Conservation (phyloP, 139 green algal species). For the Pseudopediastrum boryanum region DNA sequence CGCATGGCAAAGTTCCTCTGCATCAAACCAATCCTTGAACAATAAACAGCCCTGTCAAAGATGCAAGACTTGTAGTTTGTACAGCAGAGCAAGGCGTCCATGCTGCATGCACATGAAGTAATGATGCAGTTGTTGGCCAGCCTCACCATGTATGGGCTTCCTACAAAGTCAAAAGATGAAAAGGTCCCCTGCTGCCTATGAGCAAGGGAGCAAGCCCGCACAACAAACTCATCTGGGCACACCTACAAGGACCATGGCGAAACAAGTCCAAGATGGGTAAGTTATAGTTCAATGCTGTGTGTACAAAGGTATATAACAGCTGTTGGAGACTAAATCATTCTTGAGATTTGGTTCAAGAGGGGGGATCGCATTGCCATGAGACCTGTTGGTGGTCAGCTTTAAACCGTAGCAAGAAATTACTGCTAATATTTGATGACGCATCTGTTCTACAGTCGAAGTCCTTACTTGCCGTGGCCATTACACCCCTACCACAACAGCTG, state of each 20-base stretch:
- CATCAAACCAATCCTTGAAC: no score
- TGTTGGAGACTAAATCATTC: not conserved
- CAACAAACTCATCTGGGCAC: slow-evolving; percentile 19
- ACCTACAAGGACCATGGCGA: slow-evolving; percentile 8
- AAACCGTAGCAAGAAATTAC: not conserved
- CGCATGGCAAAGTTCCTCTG: no score
- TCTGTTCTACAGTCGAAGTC: no score
- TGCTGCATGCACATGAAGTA: not conserved
- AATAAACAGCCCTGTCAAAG: no score
- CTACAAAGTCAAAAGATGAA: not conserved
- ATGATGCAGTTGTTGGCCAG: not conserved
- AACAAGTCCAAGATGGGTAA: not conserved
- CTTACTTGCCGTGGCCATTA: no score
- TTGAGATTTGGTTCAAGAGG: not conserved
- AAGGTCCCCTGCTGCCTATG: slow-evolving; percentile 2
- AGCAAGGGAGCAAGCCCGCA: slow-evolving; percentile 6
- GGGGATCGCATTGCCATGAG: not conserved
- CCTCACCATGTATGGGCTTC: slow-evolving; percentile 7
- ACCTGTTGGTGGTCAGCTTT: not conserved
- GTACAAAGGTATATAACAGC: not conserved
- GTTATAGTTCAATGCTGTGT: not conserved
- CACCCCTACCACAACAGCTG: no score
- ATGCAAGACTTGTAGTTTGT: not conserved
- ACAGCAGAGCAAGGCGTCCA: not conserved
- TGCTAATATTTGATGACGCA: no score